Evolutionary conservation across 1,139 yeast species (phyloP).

Genomic region (Diutina siamensis): DNA sequence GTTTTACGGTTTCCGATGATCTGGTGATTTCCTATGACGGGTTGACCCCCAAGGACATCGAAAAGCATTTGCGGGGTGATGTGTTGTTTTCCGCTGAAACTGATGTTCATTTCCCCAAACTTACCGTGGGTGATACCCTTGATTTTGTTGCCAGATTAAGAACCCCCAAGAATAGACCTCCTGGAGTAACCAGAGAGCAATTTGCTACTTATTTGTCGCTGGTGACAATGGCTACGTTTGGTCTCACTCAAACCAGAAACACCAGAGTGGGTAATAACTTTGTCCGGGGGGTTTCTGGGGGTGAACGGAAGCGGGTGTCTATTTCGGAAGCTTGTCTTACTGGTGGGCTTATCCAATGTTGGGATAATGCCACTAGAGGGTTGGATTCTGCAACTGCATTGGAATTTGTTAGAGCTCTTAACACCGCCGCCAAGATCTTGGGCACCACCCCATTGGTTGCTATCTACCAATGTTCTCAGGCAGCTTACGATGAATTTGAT

Average conservation of each 20-base stretch:
- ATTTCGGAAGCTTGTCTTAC: slow-evolving; percentile 30
- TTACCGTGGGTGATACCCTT: slow-evolving; percentile 7
- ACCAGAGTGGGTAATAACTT: slow-evolving; percentile 29
- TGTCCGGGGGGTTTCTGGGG: slow-evolving; percentile 31
- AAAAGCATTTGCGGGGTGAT: slow-evolving; percentile 6
- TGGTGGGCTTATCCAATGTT: slow-evolving; percentile 35
- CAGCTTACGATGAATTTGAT: slow-evolving; percentile 18
- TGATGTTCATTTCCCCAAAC: slow-evolving; percentile 7
- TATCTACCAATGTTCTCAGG: slow-evolving; percentile 20
- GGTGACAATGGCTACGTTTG: slow-evolving; percentile 8
- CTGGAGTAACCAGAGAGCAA: slow-evolving; percentile 5
- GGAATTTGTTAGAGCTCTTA: slow-evolving; percentile 18
- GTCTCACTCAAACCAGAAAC: slow-evolving; percentile 10
- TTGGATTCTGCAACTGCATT: slow-evolving; percentile 47
- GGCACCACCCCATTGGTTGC: slow-evolving; percentile 19
- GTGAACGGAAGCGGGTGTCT: slow-evolving; percentile 34
- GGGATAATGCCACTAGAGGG: slow-evolving; percentile 58
- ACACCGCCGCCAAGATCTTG: slow-evolving; percentile 16
- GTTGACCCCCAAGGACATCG: slow-evolving; percentile 6
- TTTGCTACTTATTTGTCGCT: slow-evolving; percentile 7
- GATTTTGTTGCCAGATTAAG: slow-evolving; percentile 7
- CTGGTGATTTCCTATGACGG: slow-evolving; percentile 7
- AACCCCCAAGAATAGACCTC: slow-evolving; percentile 7
- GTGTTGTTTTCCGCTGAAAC: slow-evolving; percentile 7
- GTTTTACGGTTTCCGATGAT: slow-evolving; percentile 37